Percentiles rank a stretch among this genome's conserved stretches.
Conservation (phyloP, 208 protist species). For the Crithidia expoeki region DNA sequence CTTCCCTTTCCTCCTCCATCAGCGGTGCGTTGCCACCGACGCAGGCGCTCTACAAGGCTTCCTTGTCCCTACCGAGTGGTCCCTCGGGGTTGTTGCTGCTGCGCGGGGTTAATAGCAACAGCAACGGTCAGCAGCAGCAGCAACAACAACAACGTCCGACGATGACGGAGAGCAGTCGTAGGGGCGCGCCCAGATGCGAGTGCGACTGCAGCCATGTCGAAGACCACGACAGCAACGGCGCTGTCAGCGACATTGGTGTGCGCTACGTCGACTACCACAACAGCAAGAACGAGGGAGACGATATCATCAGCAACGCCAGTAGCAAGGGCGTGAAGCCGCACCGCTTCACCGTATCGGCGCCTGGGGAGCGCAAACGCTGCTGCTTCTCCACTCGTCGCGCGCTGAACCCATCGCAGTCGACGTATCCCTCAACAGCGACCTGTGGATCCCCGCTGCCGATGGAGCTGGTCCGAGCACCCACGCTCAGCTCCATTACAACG, state of each 20-base stretch:
- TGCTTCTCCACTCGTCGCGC: neutral
- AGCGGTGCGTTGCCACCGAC: neutral
- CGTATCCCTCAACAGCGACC: neutral
- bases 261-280: neutral
- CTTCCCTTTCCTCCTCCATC: neutral
- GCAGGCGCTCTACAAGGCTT: neutral
- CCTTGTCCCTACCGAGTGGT: neutral
- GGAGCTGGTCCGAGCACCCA: neutral
- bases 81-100: neutral
- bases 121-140: neutral
- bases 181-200: neutral
- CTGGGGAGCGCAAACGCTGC: neutral
- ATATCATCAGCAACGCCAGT: slow-evolving; percentile 6
- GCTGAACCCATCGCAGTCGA: neutral
- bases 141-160: too few species aligned
- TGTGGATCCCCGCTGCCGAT: neutral
- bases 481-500: neutral
- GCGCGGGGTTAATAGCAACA: neutral
- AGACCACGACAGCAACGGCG: neutral
- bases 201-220: neutral
- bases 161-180: neutral
- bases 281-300: neutral
- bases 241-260: neutral
- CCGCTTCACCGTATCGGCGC: neutral
- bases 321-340: neutral